These are phyloP conservation scores for Epichloe aotearoae DNA, from an alignment of 2,329 filamentous ascomycete genomes.

Conservation along the genomic window DNA sequence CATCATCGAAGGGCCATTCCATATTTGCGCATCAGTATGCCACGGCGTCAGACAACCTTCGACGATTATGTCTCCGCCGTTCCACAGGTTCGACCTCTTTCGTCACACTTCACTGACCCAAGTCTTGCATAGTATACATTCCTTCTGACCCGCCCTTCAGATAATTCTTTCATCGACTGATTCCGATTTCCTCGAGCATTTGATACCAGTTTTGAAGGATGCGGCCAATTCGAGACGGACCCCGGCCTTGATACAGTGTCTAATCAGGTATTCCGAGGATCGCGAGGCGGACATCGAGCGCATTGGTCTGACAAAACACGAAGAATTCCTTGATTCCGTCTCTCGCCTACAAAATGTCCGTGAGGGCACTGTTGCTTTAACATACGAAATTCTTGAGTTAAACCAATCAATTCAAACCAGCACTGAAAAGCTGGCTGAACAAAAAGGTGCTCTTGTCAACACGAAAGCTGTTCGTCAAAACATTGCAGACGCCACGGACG, in stretches of 20 bases:
- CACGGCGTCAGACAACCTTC: conserved; percentile 30
- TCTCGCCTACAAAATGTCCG: conserved; percentile 87
- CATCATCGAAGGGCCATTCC: not conserved
- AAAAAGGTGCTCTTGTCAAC: conserved; percentile 89
- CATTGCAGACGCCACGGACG: conserved; percentile 82
- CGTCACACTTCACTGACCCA: not conserved
- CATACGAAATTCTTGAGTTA: conserved; percentile 78
- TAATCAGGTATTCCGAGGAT: conserved; percentile 61
- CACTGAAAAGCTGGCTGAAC: conserved; percentile 84
- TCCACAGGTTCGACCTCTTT: conserved; percentile 23
- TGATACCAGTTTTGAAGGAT: conserved; percentile 90
- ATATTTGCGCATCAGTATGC: conserved; percentile 21
- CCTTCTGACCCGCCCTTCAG: conserved; percentile 29
- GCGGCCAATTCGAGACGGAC: conserved; percentile 64
- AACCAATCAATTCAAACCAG: conserved; percentile 93
- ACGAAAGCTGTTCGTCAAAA: conserved; percentile 88
- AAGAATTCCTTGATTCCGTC: conserved; percentile 89
- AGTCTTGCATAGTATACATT: not conserved
- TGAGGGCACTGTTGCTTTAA: conserved; percentile 78
- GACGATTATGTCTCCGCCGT: conserved; percentile 35
- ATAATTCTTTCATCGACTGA: conserved; percentile 89
- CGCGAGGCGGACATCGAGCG: conserved; percentile 85
- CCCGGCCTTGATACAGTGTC: conserved; percentile 59
- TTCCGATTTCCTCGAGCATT: conserved; percentile 84
- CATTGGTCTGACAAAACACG: conserved; percentile 90